Evolutionary conservation across 2,329 filamentous ascomycete species (phyloP).

Genomic region (Pestalotiopsis fici): DNA sequence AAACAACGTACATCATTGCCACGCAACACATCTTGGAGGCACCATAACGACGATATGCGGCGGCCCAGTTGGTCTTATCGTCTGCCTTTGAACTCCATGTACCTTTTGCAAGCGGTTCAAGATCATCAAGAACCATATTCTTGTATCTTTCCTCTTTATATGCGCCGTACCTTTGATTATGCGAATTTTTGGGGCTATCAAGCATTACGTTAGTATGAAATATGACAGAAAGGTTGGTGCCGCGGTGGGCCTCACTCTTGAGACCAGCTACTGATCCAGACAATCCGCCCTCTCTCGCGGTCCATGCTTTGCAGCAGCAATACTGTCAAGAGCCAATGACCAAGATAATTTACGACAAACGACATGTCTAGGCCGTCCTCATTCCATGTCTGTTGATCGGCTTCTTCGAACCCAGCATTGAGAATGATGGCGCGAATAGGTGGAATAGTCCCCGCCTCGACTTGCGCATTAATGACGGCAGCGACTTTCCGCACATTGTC

Average conservation of each 20-base stretch:
- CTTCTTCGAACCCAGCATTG: conserved; percentile 25
- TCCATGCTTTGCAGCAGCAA: conserved; percentile 18
- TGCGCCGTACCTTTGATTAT: too few species aligned
- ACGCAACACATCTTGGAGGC: too few species aligned
- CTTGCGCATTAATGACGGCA: conserved; percentile 14
- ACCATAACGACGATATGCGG: too few species aligned
- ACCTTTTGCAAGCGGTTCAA: too few species aligned
- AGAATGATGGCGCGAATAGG: conserved; percentile 27
- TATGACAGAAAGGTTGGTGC: too few species aligned
- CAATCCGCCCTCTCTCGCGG: conserved; percentile 10
- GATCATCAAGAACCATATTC: too few species aligned
- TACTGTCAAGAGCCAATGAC: conserved; percentile 18
- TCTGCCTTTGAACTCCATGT: too few species aligned
- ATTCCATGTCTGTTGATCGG: conserved; percentile 11
- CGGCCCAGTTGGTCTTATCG: too few species aligned
- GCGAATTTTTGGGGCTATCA: too few species aligned
- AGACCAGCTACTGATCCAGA: conserved; percentile 10
- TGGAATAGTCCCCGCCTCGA: conserved; percentile 20
- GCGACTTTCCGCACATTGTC: conserved; percentile 17
- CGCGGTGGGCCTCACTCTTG: conserved; percentile 9
- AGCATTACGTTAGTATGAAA: too few species aligned
- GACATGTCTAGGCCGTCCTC: conserved; percentile 14
- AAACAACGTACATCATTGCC: too few species aligned
- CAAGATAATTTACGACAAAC: conserved; percentile 15
- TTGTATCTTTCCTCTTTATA: too few species aligned